Percentiles rank a stretch among this genome's conserved stretches.
These are phyloP conservation scores for Boletus sp. DNA, from an alignment of 768 basidiomycete species.

Conservation along the genomic window DNA sequence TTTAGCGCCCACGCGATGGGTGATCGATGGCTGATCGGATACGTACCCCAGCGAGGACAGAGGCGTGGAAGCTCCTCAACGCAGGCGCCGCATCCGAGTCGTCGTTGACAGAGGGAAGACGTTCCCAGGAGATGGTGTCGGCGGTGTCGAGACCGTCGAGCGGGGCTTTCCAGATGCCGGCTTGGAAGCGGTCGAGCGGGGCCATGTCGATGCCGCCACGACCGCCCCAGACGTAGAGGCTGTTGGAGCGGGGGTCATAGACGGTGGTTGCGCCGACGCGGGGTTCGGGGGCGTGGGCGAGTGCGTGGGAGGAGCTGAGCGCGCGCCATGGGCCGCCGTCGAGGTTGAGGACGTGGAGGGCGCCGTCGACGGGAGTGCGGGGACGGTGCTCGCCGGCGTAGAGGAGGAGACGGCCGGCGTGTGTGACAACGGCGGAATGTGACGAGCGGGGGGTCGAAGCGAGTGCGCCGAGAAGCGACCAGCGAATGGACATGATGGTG, in stretches of 20 bases:
- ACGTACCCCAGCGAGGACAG: constrained; percentile 30
- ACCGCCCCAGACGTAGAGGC: constrained; percentile 46
- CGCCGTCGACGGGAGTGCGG: constrained; percentile 40
- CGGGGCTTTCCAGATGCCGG: constrained; percentile 31
- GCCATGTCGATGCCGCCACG: constrained; percentile 41
- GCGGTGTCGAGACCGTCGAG: constrained; percentile 6
- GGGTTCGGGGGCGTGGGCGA: constrained; percentile 14
- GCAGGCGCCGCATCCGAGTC: constrained; percentile 30
- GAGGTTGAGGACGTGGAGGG: constrained; percentile 29
- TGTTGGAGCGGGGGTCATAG: constrained; percentile 16
- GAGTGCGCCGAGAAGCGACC: constrained; percentile 28
- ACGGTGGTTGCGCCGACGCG: constrained; percentile 24
- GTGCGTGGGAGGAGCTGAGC: constrained; percentile 21
- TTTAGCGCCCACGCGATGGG: neutral
- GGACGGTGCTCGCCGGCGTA: constrained; percentile 47
- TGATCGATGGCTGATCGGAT: neutral
- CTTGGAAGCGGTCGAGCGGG: constrained; percentile 30
- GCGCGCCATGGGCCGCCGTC: constrained; percentile 14
- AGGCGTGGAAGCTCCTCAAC: constrained; percentile 37
- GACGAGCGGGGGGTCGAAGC: constrained; percentile 38
- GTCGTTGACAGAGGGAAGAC: constrained; percentile 25
- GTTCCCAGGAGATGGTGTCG: constrained; percentile 29
- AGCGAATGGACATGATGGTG: constrained; percentile 22
- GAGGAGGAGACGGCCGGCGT: constrained; percentile 30
- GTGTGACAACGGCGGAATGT: constrained; percentile 36